phyloP scores from a whole-genome alignment of 345 rosid genomes.

The Heritiera fomes region DNA sequence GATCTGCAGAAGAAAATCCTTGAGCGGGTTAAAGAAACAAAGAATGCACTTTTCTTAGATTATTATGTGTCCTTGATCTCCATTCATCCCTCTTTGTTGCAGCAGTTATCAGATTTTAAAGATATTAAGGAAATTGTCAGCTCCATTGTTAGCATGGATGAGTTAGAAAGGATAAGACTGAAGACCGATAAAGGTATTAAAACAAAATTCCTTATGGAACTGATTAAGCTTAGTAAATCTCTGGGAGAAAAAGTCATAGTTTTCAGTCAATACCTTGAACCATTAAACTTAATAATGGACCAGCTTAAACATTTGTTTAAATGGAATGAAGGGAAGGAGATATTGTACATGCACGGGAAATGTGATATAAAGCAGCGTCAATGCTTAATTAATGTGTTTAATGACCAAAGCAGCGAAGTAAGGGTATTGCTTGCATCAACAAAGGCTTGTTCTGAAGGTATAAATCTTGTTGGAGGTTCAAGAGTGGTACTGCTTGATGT shows the following conservation, averaged over 20 bases:
- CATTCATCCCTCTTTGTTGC: slow-evolving; percentile 60
- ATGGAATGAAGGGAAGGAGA: slow-evolving; percentile 53
- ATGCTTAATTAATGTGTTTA: slow-evolving; percentile 50
- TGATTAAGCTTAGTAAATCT: slow-evolving; percentile 43
- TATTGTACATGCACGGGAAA: slow-evolving; percentile 53
- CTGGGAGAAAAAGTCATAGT: slow-evolving; percentile 66
- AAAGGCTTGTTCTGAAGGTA: slow-evolving; percentile 74
- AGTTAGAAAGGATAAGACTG: slow-evolving; percentile 30
- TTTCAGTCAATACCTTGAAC: slow-evolving; percentile 60
- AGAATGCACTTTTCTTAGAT: slow-evolving; percentile 20
- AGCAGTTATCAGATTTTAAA: background rate
- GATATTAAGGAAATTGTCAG: slow-evolving; percentile 3
- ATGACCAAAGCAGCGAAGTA: slow-evolving; percentile 43
- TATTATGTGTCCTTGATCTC: slow-evolving; percentile 47
- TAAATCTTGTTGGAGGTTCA: slow-evolving; percentile 75
- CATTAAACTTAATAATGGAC: slow-evolving; percentile 44
- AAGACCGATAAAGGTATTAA: slow-evolving; percentile 53
- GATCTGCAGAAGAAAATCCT: slow-evolving; percentile 47
- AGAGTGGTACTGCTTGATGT: slow-evolving; percentile 77
- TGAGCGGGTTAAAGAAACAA: slow-evolving; percentile 20
- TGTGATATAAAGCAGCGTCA: slow-evolving; percentile 44
- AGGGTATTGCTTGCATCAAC: slow-evolving; percentile 76
- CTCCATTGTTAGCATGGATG: background rate
- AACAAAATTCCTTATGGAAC: slow-evolving; percentile 54
- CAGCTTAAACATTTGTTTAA: slow-evolving; percentile 36